Base-by-base conservation (phyloP, 805 yeast genomes). In the Pichia nakasei region DNA sequence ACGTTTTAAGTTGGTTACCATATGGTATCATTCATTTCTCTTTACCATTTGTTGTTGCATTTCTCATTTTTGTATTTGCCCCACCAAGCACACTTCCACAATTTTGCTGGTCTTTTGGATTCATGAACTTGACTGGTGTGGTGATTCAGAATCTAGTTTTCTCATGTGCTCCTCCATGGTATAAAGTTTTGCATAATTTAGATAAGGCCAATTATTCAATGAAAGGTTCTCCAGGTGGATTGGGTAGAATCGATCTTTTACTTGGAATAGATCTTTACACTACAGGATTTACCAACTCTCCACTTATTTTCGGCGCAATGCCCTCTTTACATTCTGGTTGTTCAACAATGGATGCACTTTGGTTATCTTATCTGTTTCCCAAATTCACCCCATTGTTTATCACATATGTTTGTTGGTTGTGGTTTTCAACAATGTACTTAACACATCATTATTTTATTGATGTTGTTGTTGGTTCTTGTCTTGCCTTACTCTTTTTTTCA, bases 81-180 rank as follows among this genome's bases (percentile, higher is more conserved):
- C 97, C 97, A 9, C 98, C 98, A 38, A 81, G 84, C 11, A 69
- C 87, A 4, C 65, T 91, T 35, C 77, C 94, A 47, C 76, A 85
- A 8, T 91, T 82, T 64, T 95, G 87, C 3, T 85, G 88, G 67
- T 87, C 96, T 4, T 89, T 93, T 66, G 98, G 98, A 12, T 87
- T 84, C 68, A 84, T 88, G 91, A 93, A 91, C 64, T 63, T 89
- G 51, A 61, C 78, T 41, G 97, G 97, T 37, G 97, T 91, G 27
- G 56, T 83, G 31, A 75, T 77, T 44, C 97, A 93, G 66, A 73
- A 87, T 52, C 44, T 59, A 22, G 49, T 80, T 5, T 87, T 86
- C 60, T 96, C 98, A 6, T 85, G 93, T 40, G 97, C 97, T 43
- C 95, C 98, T 13, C 98, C 98, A 18, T 91, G 98, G 98, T 91